Conservation (phyloP, 2,329 filamentous ascomycete genomes). For the Trichophyton rubrum region DNA sequence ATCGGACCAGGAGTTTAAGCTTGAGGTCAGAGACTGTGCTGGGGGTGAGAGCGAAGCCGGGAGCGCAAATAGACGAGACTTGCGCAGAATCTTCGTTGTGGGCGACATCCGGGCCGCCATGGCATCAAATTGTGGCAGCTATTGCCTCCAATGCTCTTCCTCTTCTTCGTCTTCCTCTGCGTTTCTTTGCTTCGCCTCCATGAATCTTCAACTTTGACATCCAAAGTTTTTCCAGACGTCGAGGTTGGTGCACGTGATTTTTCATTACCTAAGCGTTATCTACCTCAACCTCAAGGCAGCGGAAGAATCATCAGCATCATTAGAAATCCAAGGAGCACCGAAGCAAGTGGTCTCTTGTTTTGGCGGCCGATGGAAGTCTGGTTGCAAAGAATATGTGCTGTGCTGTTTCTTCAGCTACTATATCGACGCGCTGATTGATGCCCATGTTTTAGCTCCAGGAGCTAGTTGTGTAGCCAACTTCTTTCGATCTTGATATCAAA, state of each 20-base stretch:
- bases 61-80: slow-evolving; percentile 80
- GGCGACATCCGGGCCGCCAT: slow-evolving; percentile 40
- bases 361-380: neutral
- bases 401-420: neutral
- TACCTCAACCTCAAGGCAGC: neutral
- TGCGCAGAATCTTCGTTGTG: slow-evolving; percentile 59
- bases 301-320: neutral
- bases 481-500: slow-evolving; percentile 11
- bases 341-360: neutral
- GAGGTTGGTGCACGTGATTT: neutral
- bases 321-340: neutral
- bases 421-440: neutral
- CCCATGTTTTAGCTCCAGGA: neutral
- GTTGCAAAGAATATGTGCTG: neutral
- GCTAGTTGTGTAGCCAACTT: neutral
- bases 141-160: neutral
- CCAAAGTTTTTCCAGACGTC: neutral
- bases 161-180: neutral
- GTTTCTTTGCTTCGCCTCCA: neutral
- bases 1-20: slow-evolving; percentile 44
- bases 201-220: neutral
- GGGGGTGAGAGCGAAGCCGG: slow-evolving; percentile 61
- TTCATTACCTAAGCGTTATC: neutral
- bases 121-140: neutral
- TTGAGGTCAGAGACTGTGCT: slow-evolving; percentile 37